Base-by-base conservation (phyloP, 2,329 filamentous ascomycete species). In the Fusarium avenaceum region DNA sequence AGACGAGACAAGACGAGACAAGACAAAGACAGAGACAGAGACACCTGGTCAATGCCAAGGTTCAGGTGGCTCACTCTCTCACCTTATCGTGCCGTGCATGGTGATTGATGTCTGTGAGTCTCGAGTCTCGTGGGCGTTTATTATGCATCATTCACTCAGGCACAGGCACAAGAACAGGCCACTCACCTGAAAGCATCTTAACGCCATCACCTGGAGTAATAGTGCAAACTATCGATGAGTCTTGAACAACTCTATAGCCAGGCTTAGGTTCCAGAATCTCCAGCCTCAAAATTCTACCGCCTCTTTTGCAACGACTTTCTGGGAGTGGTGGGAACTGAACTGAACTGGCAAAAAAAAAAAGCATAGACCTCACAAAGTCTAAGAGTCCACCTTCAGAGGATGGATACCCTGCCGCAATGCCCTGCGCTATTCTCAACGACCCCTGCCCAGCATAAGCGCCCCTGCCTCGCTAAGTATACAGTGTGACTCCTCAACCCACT, bases 391-490 rank as follows among this genome's bases (percentile, higher is more conserved):
- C 28, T 30, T 38, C 9, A 38, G 17, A 57, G 44, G 28, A 48
- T 32, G 61, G 47, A 56, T 42, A 42, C 62, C 65, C 53, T 67
- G 65, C 35, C 35, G 17, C 35, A 40, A 40, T 49, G 51, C 50
- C 45, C 50, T 55, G 40, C 58, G 45, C 59, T 63, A 56, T 56
- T 15, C 32, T 38, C 38, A 24, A 42, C 11, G 47, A 54, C 45
- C 61, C 61, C 61, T 64, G 60, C 60, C 30, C 61, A 48, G 30
- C 53, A 59, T 64, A 64, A 64, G 61, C 61, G 61, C 60, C 61
- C 60, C 61, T 64, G 60, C 61, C 61, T 44, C 52, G 33, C 32
- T 14, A 58, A 52, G 69, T 71, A 72, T 55, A 68, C 69, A 70
- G 69, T 71, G 69, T 49, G 53, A 26, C 8, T 4, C 4, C 7